Evolutionary conservation across 2,329 filamentous ascomycete genomes (phyloP), one percentile per base, ranked within the genome.

Genomic region (Cephalotrichum gorgonifer): DNA sequence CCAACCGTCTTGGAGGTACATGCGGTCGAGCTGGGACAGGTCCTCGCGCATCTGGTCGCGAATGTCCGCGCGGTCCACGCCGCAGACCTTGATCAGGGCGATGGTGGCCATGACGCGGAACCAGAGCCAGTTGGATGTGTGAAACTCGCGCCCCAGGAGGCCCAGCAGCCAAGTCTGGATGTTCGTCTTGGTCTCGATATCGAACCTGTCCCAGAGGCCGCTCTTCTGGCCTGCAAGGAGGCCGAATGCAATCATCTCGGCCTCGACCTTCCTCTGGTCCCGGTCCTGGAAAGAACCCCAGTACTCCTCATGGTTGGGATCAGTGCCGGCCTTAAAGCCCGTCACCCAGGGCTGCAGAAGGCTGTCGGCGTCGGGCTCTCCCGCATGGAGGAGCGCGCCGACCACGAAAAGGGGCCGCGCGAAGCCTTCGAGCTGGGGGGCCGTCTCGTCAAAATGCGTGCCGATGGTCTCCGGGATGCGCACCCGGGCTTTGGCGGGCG

Each of bases 251-350:
- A 77, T 64, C 23, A 72, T 70, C 54, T 77, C 74, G 38, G 72
- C 67, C 53, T 78, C 74, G 0, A 77, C 74, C 74, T 76, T 78
- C 2, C 72, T 58, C 54, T 78, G 74, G 44, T 77, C 73, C 20
- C 63, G 62, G 4, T 72, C 56, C 0, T 62, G 58, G 2, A 76
- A 64, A 1, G 62, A 57, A 0, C 72, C 73, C 74, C 74, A 77
- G 52, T 73, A 77, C 23, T 68, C 67, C 0, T 52, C 33, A 17
- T 62, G 56, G 0, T 51, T 31, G 0, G 65, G 65, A 20, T 70
- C 60, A 0, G 61, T 62, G 4, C 67, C 67, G 3, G 55, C 51
- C 1, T 52, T 49, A n/a, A 66, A 43, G 22, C 67, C 56, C 14
- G 54, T 23, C 26, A 63, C 43, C 66, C 66, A 69, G 47, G 57